Base-by-base conservation (phyloP, 768 basidiomycete species). In the Cubamyces sp. region DNA sequence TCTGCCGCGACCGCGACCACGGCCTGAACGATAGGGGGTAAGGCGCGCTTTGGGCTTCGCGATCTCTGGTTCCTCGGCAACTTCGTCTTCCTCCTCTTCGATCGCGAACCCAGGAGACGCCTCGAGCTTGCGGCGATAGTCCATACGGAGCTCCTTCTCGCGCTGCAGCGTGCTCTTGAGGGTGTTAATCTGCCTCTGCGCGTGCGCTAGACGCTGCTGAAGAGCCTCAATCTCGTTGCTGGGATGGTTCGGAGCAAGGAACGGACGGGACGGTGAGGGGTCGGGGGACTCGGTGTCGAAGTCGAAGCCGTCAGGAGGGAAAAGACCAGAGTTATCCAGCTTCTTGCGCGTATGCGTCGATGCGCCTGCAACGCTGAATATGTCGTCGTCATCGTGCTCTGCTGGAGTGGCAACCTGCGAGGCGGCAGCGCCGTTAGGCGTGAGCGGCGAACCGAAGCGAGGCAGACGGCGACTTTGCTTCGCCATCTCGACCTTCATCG, bases 121-220 rank as follows among this genome's bases (percentile, higher is more conserved):
- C 54, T 82, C 81, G 25, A 88, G 74, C 70, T 80, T 81, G 58
- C 86, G 78, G 69, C 77, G 79, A 60, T 85, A 84, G 56, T 88
- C 87, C 71, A 92, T 84, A 37, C 88, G 84, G 57, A 87, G 77
- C 77, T 92, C 88, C 76, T 93, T 94, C 82, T 95, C 94, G 61
- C 92, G 81, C 69, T 86, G 85, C 54, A 95, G 73, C 0, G 87
- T 87, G 50, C 88, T 84, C 69, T 92, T 91, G 62, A 95, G 83
- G 16, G 92, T 93, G 64, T 80, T 83, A 69, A 95, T 88, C 69
- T 93, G 92, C 62, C 93, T 80, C 73, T 95, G 92, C 4, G 94
- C 91, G 73, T 94, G 92, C 12, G 91, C 89, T 39, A 95, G 80
- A 26, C 88, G 81, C 69, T 93, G 88, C 62, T 92, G 88, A 15